Base-by-base conservation (phyloP, 768 basidiomycete genomes). In the Rhizopogon sp. region DNA sequence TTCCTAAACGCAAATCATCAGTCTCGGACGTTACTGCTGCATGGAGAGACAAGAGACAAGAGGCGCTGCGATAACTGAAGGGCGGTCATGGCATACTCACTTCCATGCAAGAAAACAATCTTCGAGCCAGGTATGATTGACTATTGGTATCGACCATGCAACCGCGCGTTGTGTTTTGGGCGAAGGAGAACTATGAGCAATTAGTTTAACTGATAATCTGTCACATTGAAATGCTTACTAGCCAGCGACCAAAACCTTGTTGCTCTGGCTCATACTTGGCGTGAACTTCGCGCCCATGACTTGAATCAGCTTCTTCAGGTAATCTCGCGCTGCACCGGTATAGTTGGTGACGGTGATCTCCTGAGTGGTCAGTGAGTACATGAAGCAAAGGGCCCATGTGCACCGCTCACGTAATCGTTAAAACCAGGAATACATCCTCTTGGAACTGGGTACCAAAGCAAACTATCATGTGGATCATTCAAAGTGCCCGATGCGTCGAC, bases 111-210 rank as follows among this genome's bases (percentile, higher is more conserved):
- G 70, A 64, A 94, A 89, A 65, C 91, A 95, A 58, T 94, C 91
- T 64, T 97, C 94, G 3, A 97, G 76, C 92, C 93, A 97, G 0
- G 79, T 78, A 61, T 98, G 94, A 61, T 93, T 96, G 10, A 95
- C 87, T 55, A 94, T 76, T 0, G 92, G 87, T 57, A 95, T 88
- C 0, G 81, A 82, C 94, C 94, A 96, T 0, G 81, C 73, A 7
- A 76, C 73, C 0, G 93, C 91, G 62, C 88, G 89, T 6, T 72
- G 71, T 0, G 88, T 84, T 71, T 97, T 97, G 1, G 68, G 68
- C 6, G 69, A 71, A 4, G 68, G 69, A 22, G 72, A 69, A 39
- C 79, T 79, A 20, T 56, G 28, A 14, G 14, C 16, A 3, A 47
- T 58, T 39, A 52, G 20, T 41, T 6, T 35, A 7, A 10, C 5